Evolutionary conservation across 345 rosid genomes (phyloP).

Genomic region (Corymbia maculata): DNA sequence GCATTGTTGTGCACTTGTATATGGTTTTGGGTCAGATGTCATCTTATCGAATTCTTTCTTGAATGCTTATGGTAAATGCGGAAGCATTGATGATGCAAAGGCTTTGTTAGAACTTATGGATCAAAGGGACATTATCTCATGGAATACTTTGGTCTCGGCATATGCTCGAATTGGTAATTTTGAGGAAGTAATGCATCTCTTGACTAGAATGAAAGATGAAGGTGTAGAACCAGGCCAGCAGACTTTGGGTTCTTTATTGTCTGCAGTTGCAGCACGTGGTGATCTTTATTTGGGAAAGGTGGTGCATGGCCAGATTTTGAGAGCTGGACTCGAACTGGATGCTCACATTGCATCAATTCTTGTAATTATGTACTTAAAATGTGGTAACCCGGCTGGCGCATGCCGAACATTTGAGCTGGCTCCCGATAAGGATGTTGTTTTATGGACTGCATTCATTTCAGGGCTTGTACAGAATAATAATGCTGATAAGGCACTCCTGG

Average conservation of each 20-base stretch:
- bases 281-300: slow-evolving; percentile 34
- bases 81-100: slow-evolving; percentile 29
- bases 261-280: slow-evolving; percentile 21
- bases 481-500: slow-evolving; percentile 38
- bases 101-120: slow-evolving; percentile 32
- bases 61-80: slow-evolving; percentile 34
- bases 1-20: slow-evolving; percentile 30
- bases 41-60: slow-evolving; percentile 31
- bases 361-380: slow-evolving; percentile 61
- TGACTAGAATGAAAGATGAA: slow-evolving; percentile 25
- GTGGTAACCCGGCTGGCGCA: slow-evolving; percentile 37
- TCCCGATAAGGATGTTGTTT: slow-evolving; percentile 42
- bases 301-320: slow-evolving; percentile 46
- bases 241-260: slow-evolving; percentile 30
- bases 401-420: slow-evolving; percentile 25
- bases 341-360: slow-evolving; percentile 50
- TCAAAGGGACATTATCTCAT: slow-evolving; percentile 40
- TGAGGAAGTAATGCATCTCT: slow-evolving; percentile 27
- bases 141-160: slow-evolving; percentile 46
- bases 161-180: slow-evolving; percentile 26
- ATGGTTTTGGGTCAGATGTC: slow-evolving; percentile 32
- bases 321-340: slow-evolving; percentile 32
- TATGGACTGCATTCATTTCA: slow-evolving; percentile 76
- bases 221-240: slow-evolving; percentile 35
- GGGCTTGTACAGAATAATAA: slow-evolving; percentile 64